Evolutionary conservation across 352 stramenopile species (phyloP).

Genomic region (Globisporangium parvum): DNA sequence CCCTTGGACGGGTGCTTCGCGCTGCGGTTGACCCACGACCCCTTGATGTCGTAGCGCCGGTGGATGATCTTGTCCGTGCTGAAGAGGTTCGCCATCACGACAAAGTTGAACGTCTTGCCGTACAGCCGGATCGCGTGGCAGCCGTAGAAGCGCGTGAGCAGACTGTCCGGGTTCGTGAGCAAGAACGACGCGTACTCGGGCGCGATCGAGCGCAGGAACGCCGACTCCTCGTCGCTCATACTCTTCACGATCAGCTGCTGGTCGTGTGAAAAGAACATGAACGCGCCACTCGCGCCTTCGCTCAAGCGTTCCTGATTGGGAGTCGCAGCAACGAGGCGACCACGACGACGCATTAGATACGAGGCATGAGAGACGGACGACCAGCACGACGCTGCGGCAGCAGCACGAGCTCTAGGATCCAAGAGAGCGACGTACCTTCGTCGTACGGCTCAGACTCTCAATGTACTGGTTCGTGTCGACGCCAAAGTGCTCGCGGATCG

Average conservation of each 20-base stretch:
- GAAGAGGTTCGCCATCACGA: constrained; percentile 87
- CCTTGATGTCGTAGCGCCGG: constrained; percentile 85
- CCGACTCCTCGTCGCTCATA: constrained; percentile 84
- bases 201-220: constrained; percentile 76
- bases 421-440: constrained; percentile 27
- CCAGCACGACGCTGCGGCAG: too few species aligned
- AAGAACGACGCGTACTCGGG: constrained; percentile 77
- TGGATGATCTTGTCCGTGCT: constrained; percentile 82
- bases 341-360: not conserved
- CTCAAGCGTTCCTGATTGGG: constrained; percentile 52
- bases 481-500: constrained; percentile 80
- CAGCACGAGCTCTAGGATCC: too few species aligned
- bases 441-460: constrained; percentile 74
- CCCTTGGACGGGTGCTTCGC: constrained; percentile 84
- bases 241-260: constrained; percentile 88
- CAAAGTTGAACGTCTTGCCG: constrained; percentile 88
- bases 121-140: constrained; percentile 84
- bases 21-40: constrained; percentile 84
- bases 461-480: constrained; percentile 83
- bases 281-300: constrained; percentile 81
- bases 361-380: too few species aligned
- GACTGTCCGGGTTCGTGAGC: constrained; percentile 73
- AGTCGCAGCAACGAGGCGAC: not conserved
- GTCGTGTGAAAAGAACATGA: constrained; percentile 89
- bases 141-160: constrained; percentile 80